phyloP scores from a whole-genome alignment of 2,329 filamentous ascomycete genomes.

The Colletotrichum tabaci region DNA sequence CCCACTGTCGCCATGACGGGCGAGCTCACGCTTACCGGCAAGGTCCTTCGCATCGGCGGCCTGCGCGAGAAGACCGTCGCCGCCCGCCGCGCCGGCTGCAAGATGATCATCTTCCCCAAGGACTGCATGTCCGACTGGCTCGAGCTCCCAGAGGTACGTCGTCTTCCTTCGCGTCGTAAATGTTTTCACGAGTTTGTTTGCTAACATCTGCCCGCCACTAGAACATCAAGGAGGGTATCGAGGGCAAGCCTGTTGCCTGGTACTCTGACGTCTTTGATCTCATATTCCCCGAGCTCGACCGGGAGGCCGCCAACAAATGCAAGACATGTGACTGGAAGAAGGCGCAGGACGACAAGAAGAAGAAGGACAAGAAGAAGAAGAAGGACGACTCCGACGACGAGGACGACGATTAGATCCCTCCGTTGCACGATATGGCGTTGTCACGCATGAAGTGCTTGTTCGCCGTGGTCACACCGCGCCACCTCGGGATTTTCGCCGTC shows the following conservation, averaged over 20 bases:
- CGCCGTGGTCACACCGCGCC: too few species aligned
- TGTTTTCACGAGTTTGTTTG: neutral
- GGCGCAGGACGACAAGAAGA: conserved; percentile 57
- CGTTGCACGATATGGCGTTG: neutral
- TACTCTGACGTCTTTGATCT: conserved; percentile 94
- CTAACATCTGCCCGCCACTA: conserved; percentile 55
- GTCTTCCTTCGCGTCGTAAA: too few species aligned
- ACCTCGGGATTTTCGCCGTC: neutral
- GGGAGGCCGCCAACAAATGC: conserved; percentile 81
- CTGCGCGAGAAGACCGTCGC: conserved; percentile 98
- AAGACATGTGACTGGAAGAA: conserved; percentile 71
- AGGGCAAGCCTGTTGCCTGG: conserved; percentile 93
- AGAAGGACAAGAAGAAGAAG: conserved; percentile 41
- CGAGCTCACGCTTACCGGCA: conserved; percentile 95
- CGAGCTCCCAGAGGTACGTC: conserved; percentile 92
- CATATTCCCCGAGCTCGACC: conserved; percentile 87
- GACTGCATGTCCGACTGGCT: conserved; percentile 99
- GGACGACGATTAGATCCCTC: conserved; percentile 46
- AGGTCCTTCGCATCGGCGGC: conserved; percentile 94
- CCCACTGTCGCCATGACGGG: conserved; percentile 98
- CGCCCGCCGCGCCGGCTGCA: conserved; percentile 91
- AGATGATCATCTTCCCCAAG: conserved; percentile 92
- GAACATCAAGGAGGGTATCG: conserved; percentile 98
- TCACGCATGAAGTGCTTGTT: neutral
- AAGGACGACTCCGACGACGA: conserved; percentile 49